Evolutionary conservation across 1,284 basidiomycete genomes (phyloP), one percentile per base, ranked within the genome.

Genomic region (Boletus semigastroideus): DNA sequence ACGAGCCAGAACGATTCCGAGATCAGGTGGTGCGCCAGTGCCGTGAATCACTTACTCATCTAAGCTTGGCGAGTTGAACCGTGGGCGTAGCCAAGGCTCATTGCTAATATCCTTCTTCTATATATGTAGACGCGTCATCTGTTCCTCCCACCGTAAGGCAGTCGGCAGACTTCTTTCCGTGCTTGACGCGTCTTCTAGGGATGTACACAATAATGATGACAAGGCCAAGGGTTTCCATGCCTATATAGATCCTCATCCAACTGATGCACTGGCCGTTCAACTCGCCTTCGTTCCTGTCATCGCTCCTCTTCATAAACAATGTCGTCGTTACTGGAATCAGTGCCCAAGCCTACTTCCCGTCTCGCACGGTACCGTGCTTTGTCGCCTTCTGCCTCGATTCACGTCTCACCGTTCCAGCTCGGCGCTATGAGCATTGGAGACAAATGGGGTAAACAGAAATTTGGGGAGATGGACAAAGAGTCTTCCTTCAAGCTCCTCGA

Each of bases 391-490:
- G 73, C 74, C 3, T 72, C 77, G 6, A 60, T 82, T 17, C 74
- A 74, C 38, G 78, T 81, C n/a, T 82, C 79, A 0, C 79, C 80
- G 0, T 60, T 82, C n/a, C 70, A 70, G 52, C 72, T 84, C n/a
- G 82, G 81, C 12, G 79, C 66, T 6, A 78, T 79, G 79, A 78
- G 72, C 61, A 73, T 83, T 49, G 79, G 79, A 9, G 72, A 79
- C 55, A 67, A 72, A 42, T 79, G 79, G 79, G 60, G 20, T 2
- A 22, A 54, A 0, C 37, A 56, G 54, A 11, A 65, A 63, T 8
- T 55, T 71, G 58, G 73, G 74, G 0, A 43, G 52, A 75, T 74
- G 69, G 56, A 67, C 55, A 73, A 73, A 56, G 71, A 74, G 31
- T 56, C 59, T 3, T 68, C 66, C 2, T 74, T 77, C 60, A 64